These are phyloP conservation scores for Phytophthora agathidicida DNA, from an alignment of 352 stramenopile genomes.

Conservation along the genomic window DNA sequence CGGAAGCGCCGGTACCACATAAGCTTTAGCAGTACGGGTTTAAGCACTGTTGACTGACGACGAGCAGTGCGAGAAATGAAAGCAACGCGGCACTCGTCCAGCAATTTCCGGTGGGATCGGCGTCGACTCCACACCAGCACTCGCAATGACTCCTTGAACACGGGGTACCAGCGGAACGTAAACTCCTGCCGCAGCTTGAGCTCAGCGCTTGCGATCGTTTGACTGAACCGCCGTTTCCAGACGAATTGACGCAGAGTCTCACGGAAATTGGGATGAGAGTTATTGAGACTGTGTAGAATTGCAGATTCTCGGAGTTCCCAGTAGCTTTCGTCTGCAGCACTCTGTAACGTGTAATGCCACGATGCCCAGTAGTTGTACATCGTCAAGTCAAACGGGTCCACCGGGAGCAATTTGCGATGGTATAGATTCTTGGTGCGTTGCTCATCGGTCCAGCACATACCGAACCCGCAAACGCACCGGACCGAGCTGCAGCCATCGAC, in stretches of 20 bases:
- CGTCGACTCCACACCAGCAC: slow-evolving; percentile 19
- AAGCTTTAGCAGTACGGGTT: slow-evolving; percentile 14
- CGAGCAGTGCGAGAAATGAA: slow-evolving; percentile 5
- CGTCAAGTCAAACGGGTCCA: slow-evolving; percentile 42
- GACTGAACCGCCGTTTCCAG: slow-evolving; percentile 23
- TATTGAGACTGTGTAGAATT: slow-evolving; percentile 10
- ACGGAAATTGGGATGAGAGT: neutral
- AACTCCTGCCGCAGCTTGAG: slow-evolving; percentile 15
- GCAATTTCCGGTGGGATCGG: slow-evolving; percentile 21
- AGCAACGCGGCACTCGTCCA: slow-evolving; percentile 14
- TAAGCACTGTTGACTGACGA: neutral
- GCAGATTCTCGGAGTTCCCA: slow-evolving; percentile 1
- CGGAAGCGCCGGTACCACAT: slow-evolving; percentile 24
- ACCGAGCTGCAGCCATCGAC: slow-evolving; percentile 53
- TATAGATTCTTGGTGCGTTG: slow-evolving; percentile 14
- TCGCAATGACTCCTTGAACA: slow-evolving; percentile 18
- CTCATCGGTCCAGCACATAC: slow-evolving; percentile 43
- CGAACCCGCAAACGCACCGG: slow-evolving; percentile 44
- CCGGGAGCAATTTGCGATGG: slow-evolving; percentile 32
- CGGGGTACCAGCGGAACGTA: slow-evolving; percentile 4
- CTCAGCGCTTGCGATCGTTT: slow-evolving; percentile 1
- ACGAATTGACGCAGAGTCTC: slow-evolving; percentile 18
- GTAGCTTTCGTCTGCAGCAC: slow-evolving; percentile 1
- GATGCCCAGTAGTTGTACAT: slow-evolving; percentile 19
- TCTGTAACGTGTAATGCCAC: slow-evolving; percentile 10